Percentiles rank a stretch among this genome's conserved stretches.
Evolutionary conservation across 2,329 filamentous ascomycete species (phyloP).

Genomic region (Paecilomyces formosus): DNA sequence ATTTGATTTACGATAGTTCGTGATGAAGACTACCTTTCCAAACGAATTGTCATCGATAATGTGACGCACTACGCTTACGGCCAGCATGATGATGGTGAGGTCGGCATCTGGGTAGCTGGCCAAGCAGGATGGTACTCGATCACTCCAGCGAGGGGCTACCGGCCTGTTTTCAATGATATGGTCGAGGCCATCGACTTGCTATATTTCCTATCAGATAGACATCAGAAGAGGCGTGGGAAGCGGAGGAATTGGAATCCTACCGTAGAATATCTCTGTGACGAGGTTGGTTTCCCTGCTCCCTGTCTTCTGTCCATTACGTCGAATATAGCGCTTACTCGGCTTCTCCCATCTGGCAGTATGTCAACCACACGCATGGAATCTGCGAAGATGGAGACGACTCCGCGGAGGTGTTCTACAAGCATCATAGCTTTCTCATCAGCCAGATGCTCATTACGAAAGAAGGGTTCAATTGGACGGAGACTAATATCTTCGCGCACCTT

Average conservation of each 20-base stretch:
- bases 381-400: constrained; percentile 39
- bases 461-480: constrained; percentile 37
- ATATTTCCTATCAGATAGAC: constrained; percentile 55
- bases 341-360: constrained; percentile 23
- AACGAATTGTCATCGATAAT: constrained; percentile 40
- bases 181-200: constrained; percentile 52
- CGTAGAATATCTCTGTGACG: constrained; percentile 32
- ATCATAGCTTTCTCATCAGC: constrained; percentile 38
- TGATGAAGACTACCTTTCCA: constrained; percentile 31
- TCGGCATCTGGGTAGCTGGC: constrained; percentile 55
- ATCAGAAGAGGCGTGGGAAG: constrained; percentile 35
- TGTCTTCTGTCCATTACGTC: constrained; percentile 2
- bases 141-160: constrained; percentile 46
- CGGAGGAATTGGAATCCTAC: constrained; percentile 26
- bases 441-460: constrained; percentile 41
- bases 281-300: constrained; percentile 20
- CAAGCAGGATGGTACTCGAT: constrained; percentile 57
- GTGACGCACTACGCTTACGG: constrained; percentile 44
- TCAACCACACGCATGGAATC: constrained; percentile 33
- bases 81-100: constrained; percentile 47
- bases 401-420: constrained; percentile 39
- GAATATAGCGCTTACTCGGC: background rate
- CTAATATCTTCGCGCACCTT: constrained; percentile 37
- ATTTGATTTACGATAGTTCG: constrained; percentile 20
- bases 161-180: constrained; percentile 48